These are phyloP conservation scores for Termitomyces sp. DNA, from an alignment of 768 basidiomycete species.

Conservation along the genomic window DNA sequence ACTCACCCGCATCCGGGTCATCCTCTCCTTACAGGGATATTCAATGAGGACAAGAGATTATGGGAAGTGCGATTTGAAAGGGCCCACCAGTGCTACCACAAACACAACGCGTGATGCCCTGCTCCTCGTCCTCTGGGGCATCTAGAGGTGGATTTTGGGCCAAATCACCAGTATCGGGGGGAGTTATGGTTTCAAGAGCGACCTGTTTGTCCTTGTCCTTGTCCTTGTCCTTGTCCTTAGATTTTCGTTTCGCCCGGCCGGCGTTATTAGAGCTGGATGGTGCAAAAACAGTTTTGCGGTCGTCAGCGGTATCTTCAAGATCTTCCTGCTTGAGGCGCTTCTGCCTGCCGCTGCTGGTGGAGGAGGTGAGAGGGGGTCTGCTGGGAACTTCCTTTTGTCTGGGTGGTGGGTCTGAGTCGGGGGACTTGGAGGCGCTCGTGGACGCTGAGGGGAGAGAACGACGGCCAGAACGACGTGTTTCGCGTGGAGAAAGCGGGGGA, in stretches of 20 bases:
- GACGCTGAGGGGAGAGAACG: constrained; percentile 67
- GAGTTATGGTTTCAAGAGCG: constrained; percentile 17
- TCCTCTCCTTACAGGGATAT: constrained; percentile 47
- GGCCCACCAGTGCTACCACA: constrained; percentile 77
- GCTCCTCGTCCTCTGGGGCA: constrained; percentile 54
- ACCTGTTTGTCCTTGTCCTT: constrained; percentile 49
- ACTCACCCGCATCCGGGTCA: constrained; percentile 82
- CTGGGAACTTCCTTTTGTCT: constrained; percentile 42
- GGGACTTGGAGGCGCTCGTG: constrained; percentile 67
- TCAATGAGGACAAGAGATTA: constrained; percentile 21
- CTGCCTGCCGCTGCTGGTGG: constrained; percentile 36
- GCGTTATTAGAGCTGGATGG: constrained; percentile 24
- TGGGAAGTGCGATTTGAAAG: constrained; percentile 3
- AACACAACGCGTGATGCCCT: constrained; percentile 75
- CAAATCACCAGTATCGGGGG: constrained; percentile 21
- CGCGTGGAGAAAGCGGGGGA: constrained; percentile 72
- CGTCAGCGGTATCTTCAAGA: constrained; percentile 57
- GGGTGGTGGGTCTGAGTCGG: constrained; percentile 62
- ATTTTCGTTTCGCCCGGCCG: constrained; percentile 55
- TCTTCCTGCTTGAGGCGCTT: constrained; percentile 77
- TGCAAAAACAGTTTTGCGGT: constrained; percentile 41
- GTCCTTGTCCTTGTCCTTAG: constrained; percentile 62
- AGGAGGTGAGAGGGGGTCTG: constrained; percentile 38
- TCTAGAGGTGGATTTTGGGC: constrained; percentile 36
- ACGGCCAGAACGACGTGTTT: constrained; percentile 74